Conservation (phyloP, 2,329 filamentous ascomycete genomes). For the Furcasterigmium sp. region DNA sequence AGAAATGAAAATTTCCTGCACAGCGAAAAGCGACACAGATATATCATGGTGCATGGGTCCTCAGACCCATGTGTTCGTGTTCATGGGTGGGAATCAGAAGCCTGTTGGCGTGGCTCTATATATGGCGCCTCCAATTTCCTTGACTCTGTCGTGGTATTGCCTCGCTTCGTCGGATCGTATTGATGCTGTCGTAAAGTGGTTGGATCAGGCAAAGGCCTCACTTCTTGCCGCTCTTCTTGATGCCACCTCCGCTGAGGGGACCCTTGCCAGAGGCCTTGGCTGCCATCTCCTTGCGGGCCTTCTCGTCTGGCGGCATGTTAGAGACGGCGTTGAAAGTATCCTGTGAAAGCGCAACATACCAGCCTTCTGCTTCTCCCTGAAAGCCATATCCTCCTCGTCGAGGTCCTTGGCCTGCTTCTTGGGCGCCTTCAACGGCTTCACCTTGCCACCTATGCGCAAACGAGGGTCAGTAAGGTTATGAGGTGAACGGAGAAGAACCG, state of each 20-base stretch:
- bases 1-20: too few relatives aligned
- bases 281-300: slow-evolving; percentile 80
- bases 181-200: too few relatives aligned
- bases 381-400: slow-evolving; percentile 74
- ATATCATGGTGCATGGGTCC: too few relatives aligned
- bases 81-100: too few relatives aligned
- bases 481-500: background rate
- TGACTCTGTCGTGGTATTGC: too few relatives aligned
- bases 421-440: slow-evolving; percentile 78
- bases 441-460: slow-evolving; percentile 72
- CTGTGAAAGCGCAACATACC: slow-evolving; percentile 47
- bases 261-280: slow-evolving; percentile 82
- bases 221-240: slow-evolving; percentile 99
- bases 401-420: slow-evolving; percentile 82
- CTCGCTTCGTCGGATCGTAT: too few relatives aligned
- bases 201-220: slow-evolving; percentile 32
- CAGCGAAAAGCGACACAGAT: too few relatives aligned
- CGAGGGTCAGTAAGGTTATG: slow-evolving; percentile 12
- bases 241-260: slow-evolving; percentile 81
- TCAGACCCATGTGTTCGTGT: too few relatives aligned
- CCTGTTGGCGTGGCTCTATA: too few relatives aligned
- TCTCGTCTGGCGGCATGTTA: slow-evolving; percentile 54
- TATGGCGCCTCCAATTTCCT: too few relatives aligned
- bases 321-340: background rate
- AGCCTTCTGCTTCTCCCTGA: slow-evolving; percentile 76